Evolutionary conservation across 2,329 filamentous ascomycete genomes (phyloP), one percentile per base, ranked within the genome.

Genomic region (Fusarium sp.): DNA sequence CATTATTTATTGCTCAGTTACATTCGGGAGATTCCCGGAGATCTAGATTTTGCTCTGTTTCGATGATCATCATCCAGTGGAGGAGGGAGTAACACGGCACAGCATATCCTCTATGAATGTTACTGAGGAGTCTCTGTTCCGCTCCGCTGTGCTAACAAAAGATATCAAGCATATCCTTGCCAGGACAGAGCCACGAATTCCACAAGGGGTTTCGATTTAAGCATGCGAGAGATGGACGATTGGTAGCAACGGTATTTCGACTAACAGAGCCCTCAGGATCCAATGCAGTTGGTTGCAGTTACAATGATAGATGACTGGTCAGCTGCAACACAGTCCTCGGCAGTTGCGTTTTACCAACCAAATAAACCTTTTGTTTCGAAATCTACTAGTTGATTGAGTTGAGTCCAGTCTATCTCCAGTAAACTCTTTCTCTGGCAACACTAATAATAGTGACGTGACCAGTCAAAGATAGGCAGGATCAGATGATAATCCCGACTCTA

Each of bases 101-200:
- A 48, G 31, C 55, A 58, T 48, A n/a, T 36, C 55, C 24, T 49
- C n/a, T 51, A 9, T 48, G 10, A 26, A 54, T 60, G 36, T 35
- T 60, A 58, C 41, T 26, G 65, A 54, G 15, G 31, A 68, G 55
- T 48, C 26, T 38, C 39, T 26, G 18, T 47, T 48, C 22, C 35
- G 41, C 22, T 48, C 22, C 35, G 41, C 22, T 44, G 11, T 39
- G n/a, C 41, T 49, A n/a, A 11, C 33, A 36, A 36, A n/a, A 36
- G 22, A 36, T 56, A 22, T 20, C 66, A 70, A 70, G 66, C 66
- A 65, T 70, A 70, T 65, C 66, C 67, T 70, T 70, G 67, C 36
- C 33, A 52, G 6, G 17, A 42, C 10, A 44, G 42, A 42, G 39
- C 38, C 33, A 35, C 35, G 15, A 44, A 41, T 49, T 36, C 14